Evolutionary conservation across 495 filamentous ascomycete species (phyloP).

Genomic region (Geopyxis carbonaria): DNA sequence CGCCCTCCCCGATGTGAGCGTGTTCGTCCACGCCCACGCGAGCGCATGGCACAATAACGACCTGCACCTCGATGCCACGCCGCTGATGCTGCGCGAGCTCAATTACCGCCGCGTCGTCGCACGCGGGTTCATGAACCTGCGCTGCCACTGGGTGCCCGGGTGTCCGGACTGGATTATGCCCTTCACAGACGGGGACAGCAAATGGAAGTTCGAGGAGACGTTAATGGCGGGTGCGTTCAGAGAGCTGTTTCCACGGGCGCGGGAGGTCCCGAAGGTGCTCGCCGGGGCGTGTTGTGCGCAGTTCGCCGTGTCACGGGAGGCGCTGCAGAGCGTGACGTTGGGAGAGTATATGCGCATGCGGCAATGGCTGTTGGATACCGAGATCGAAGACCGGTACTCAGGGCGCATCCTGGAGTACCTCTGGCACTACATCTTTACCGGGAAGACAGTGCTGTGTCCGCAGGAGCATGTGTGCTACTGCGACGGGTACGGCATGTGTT

Average conservation of each 20-base stretch:
- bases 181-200: slow-evolving; percentile 18
- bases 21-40: slow-evolving; percentile 33
- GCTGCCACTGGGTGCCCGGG: slow-evolving; percentile 43
- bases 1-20: slow-evolving; percentile 28
- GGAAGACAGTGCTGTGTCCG: slow-evolving; percentile 39
- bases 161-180: slow-evolving; percentile 47
- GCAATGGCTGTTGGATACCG: slow-evolving; percentile 44
- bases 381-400: slow-evolving; percentile 37
- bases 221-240: slow-evolving; percentile 32
- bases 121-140: slow-evolving; percentile 49
- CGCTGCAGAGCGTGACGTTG: slow-evolving; percentile 32
- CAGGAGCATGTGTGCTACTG: slow-evolving; percentile 56
- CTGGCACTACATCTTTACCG: slow-evolving; percentile 49
- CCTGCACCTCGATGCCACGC: slow-evolving; percentile 19
- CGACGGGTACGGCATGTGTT: slow-evolving; percentile 63
- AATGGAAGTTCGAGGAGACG: slow-evolving; percentile 13
- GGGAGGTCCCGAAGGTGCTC: slow-evolving; percentile 33
- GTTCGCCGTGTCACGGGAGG: slow-evolving; percentile 44
- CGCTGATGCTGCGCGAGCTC: slow-evolving; percentile 20
- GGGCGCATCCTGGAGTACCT: slow-evolving; percentile 54
- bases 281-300: slow-evolving; percentile 51
- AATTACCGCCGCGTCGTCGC: slow-evolving; percentile 18
- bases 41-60: slow-evolving; percentile 38
- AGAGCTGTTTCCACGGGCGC: slow-evolving; percentile 39
- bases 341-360: slow-evolving; percentile 40